Percentiles rank a stretch among this genome's conserved stretches.
phyloP scores from a whole-genome alignment of 768 basidiomycete genomes.

The Termitomyces sp. region DNA sequence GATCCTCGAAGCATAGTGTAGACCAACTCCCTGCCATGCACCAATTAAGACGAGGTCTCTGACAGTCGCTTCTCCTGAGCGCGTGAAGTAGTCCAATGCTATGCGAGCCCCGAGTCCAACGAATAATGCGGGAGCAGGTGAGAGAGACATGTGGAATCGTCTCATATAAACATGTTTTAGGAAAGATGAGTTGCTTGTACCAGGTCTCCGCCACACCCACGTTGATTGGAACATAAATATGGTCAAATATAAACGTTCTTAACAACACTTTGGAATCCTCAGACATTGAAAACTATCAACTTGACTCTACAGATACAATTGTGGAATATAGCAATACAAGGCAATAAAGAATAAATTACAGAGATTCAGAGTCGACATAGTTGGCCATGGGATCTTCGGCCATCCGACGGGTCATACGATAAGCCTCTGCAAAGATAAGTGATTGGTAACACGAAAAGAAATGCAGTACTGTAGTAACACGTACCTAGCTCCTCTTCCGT shows the following conservation, averaged over 20 bases:
- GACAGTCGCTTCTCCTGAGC: conserved; percentile 39
- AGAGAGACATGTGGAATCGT: conserved; percentile 26
- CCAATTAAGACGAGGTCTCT: conserved; percentile 63
- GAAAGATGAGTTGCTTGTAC: not conserved
- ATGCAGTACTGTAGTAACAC: conserved; percentile 7
- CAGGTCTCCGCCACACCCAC: not conserved
- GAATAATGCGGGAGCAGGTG: conserved; percentile 62
- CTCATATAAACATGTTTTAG: not conserved
- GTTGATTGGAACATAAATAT: not conserved
- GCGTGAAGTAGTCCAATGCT: conserved; percentile 51
- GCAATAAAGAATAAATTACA: not conserved
- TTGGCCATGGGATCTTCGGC: conserved; percentile 92
- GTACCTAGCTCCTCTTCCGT: conserved; percentile 83
- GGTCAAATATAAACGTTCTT: not conserved
- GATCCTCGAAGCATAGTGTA: conserved; percentile 60
- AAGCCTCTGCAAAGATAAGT: conserved; percentile 63
- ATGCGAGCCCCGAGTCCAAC: conserved; percentile 73
- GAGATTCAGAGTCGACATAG: conserved; percentile 59
- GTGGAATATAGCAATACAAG: not conserved
- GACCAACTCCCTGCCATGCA: conserved; percentile 68
- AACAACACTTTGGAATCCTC: not conserved
- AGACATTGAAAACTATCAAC: not conserved
- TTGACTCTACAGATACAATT: not conserved
- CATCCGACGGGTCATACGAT: conserved; percentile 71
- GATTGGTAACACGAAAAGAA: conserved; percentile 9